Percentiles rank a stretch among this genome's conserved stretches.
Evolutionary conservation across 805 yeast species (phyloP).

Genomic region (Cyberlindnera mississippiensis): DNA sequence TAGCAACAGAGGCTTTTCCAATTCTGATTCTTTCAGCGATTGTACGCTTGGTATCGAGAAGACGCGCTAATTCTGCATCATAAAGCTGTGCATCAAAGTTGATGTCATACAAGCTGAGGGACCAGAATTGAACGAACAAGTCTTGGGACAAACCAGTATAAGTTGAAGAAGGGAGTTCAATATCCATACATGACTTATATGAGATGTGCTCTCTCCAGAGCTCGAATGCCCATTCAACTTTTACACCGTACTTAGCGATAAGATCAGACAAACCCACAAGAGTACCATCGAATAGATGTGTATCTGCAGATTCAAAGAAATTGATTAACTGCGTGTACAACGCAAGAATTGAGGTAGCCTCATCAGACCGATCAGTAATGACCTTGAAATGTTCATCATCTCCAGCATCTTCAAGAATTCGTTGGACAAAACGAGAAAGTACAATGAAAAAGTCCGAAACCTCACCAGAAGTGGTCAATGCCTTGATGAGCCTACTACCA

Average conservation of each 20-base stretch:
- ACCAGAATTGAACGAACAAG: constrained; percentile 69
- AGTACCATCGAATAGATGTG: constrained; percentile 30
- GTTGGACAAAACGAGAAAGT: constrained; percentile 46
- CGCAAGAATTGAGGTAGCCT: constrained; percentile 60
- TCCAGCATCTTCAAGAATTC: constrained; percentile 33
- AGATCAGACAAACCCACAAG: constrained; percentile 42
- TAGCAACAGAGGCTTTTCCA: too few species aligned
- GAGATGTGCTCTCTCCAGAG: constrained; percentile 59
- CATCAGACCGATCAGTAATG: constrained; percentile 68
- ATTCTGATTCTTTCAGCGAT: constrained; percentile 33
- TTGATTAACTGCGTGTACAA: constrained; percentile 57
- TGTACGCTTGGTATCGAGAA: constrained; percentile 34
- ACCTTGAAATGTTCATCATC: constrained; percentile 58
- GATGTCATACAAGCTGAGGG: constrained; percentile 65
- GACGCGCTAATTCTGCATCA: constrained; percentile 39
- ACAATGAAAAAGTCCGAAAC: constrained; percentile 65
- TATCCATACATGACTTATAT: constrained; percentile 22
- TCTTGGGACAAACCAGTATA: constrained; percentile 30
- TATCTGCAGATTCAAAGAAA: constrained; percentile 38
- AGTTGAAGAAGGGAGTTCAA: constrained; percentile 26
- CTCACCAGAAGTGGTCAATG: constrained; percentile 40
- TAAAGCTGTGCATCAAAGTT: constrained; percentile 50
- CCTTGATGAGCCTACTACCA: constrained; percentile 46
- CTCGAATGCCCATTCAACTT: constrained; percentile 67
- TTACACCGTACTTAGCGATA: constrained; percentile 39